phyloP scores from a whole-genome alignment of 768 basidiomycete genomes.

The Lactifluus volemus region DNA sequence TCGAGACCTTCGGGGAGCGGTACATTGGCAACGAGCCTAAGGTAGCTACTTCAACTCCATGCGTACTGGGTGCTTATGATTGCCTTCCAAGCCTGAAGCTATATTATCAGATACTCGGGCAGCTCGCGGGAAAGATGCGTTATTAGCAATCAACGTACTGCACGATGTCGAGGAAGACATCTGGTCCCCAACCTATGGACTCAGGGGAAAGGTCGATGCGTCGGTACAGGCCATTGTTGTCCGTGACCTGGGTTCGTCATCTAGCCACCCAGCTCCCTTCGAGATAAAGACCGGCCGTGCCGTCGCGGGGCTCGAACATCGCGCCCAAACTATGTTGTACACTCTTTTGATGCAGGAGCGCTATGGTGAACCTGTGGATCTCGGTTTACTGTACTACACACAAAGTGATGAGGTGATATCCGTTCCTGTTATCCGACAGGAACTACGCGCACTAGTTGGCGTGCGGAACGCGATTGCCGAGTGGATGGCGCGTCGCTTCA shows the following conservation, averaged over 20 bases:
- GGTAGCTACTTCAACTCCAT: slow-evolving; percentile 30
- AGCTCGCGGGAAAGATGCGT: slow-evolving; percentile 36
- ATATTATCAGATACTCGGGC: slow-evolving; percentile 61
- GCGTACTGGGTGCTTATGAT: background rate
- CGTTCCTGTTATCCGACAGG: slow-evolving; percentile 73
- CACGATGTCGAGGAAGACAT: slow-evolving; percentile 96
- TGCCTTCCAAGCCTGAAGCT: slow-evolving; percentile 44
- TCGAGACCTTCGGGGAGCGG: slow-evolving; percentile 52
- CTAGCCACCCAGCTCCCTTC: slow-evolving; percentile 55
- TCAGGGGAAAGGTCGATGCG: slow-evolving; percentile 95
- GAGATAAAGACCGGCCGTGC: slow-evolving; percentile 95
- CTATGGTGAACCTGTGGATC: slow-evolving; percentile 73
- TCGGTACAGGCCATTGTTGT: slow-evolving; percentile 64
- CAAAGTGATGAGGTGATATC: slow-evolving; percentile 81
- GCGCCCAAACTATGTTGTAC: slow-evolving; percentile 97
- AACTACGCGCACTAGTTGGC: slow-evolving; percentile 74
- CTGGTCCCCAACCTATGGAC: slow-evolving; percentile 89
- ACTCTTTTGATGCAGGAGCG: slow-evolving; percentile 84
- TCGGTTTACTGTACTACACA: slow-evolving; percentile 90
- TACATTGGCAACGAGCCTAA: slow-evolving; percentile 62
- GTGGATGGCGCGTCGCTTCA: slow-evolving; percentile 53
- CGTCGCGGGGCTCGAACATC: slow-evolving; percentile 76
- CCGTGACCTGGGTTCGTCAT: slow-evolving; percentile 23
- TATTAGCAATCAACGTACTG: slow-evolving; percentile 64
- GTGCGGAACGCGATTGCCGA: slow-evolving; percentile 79